These are phyloP conservation scores for Combretum micranthum DNA, from an alignment of 345 rosid species.

Conservation along the genomic window DNA sequence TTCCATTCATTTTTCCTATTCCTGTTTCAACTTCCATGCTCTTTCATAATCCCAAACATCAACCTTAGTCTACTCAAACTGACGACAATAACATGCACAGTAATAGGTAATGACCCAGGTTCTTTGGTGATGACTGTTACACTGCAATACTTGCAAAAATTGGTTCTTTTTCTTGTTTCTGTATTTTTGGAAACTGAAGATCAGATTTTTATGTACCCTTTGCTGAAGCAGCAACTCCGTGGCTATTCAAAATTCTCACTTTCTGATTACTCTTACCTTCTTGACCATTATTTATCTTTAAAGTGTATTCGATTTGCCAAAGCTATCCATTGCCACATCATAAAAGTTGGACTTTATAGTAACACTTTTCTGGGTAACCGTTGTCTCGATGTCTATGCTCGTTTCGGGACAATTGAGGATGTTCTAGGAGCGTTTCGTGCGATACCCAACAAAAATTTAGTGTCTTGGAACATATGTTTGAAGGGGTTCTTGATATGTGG, in stretches of 20 bases:
- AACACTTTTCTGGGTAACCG: constrained; percentile 62
- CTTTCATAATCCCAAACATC: no score
- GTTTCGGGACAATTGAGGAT: constrained; percentile 31
- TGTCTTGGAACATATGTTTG: constrained; percentile 66
- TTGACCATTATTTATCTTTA: constrained; percentile 34
- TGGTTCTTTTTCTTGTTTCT: no score
- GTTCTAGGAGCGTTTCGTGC: constrained; percentile 37
- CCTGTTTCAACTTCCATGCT: no score
- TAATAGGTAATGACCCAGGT: no score
- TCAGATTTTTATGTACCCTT: constrained; percentile 32
- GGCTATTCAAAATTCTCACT: constrained; percentile 26
- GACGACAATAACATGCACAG: no score
- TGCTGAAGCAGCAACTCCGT: constrained; percentile 26
- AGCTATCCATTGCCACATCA: constrained; percentile 50
- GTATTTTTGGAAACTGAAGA: no score
- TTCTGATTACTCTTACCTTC: constrained; percentile 28
- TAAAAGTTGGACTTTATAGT: constrained; percentile 43
- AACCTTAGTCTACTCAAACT: no score
- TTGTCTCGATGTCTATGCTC: constrained; percentile 54
- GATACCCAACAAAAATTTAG: constrained; percentile 31
- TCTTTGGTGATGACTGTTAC: no score
- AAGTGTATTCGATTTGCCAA: constrained; percentile 24
- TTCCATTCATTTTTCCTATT: no score
- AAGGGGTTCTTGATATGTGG: constrained; percentile 30
- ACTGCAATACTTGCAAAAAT: no score